phyloP scores from a whole-genome alignment of 805 yeast species.

The Pichia cephalocereana region DNA sequence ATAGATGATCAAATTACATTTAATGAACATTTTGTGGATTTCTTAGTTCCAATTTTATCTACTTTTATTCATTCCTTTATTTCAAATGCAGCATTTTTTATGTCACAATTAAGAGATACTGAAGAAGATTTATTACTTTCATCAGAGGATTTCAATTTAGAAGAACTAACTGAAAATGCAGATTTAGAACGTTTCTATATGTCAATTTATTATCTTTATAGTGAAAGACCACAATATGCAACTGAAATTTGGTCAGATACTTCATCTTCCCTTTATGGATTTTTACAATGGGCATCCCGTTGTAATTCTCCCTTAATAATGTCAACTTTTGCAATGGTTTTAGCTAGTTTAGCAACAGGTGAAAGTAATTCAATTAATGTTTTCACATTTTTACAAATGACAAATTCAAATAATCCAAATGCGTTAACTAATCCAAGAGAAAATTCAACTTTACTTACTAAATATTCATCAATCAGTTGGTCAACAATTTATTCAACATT shows the following conservation, averaged over 20 bases:
- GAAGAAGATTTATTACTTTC: conserved; percentile 68
- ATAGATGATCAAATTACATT: conserved; percentile 15
- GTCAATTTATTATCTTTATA: conserved; percentile 60
- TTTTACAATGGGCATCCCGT: conserved; percentile 82
- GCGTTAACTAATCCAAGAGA: conserved; percentile 6
- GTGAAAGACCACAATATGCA: conserved; percentile 49
- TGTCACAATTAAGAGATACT: conserved; percentile 59
- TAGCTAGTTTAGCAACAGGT: conserved; percentile 67
- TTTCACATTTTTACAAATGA: conserved; percentile 37
- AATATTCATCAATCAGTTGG: conserved; percentile 28
- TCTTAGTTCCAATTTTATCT: conserved; percentile 36
- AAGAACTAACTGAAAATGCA: conserved; percentile 59
- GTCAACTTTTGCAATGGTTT: conserved; percentile 70
- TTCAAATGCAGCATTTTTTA: conserved; percentile 53
- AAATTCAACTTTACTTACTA: conserved; percentile 17
- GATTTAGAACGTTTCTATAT: conserved; percentile 85
- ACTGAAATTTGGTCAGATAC: conserved; percentile 60
- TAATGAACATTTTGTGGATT: conserved; percentile 24
- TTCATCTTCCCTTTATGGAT: conserved; percentile 63
- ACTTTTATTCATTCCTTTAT: conserved; percentile 47
- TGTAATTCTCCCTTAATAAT: conserved; percentile 69
- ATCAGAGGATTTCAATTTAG: conserved; percentile 43
- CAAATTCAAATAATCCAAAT: conserved; percentile 15
- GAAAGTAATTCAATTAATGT: conserved; percentile 42
- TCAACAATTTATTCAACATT: conserved; percentile 28